Evolutionary conservation across 805 yeast species (phyloP), one percentile per base, ranked within the genome.

Genomic region (Scheffersomyces spartinae): DNA sequence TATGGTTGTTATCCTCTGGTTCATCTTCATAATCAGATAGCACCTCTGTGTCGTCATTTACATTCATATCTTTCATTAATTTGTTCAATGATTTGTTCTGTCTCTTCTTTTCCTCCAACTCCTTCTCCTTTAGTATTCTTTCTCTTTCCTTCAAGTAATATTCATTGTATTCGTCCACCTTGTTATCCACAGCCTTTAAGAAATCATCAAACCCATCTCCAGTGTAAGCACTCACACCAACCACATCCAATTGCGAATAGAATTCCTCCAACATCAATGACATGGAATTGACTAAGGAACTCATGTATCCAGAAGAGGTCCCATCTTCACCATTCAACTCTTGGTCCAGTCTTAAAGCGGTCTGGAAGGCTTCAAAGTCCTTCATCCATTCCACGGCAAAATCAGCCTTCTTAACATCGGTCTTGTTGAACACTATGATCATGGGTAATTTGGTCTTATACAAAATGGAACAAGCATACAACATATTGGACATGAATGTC

Each of bases 321-420:
- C 59, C 61, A 13, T 67, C 70, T 26, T 67, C 73, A 18, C 74
- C 78, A 36, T 71, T 77, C 25, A 69, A 52, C 24, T 80, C 85
- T 32, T 74, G 73, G 46, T 78, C 79, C 17, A 64, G 61, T 35
- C 65, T 64, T 29, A 88, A 57, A 2, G 94, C 94, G 13, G 53
- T 57, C 51, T 88, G 97, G 61, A 91, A 91, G 9, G 73, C 64
- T 50, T 88, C 96, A 50, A 91, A 91, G 54, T 91, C 98, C 2
- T 77, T 71, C 96, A 91, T 84, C 99, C 99, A 91, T 38, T 83
- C 93, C 44, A 73, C 75, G 13, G 95, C 96, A 55, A 86, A 85
- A 25, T 70, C 77, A 1, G 93, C 82, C 31, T 78, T 77, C 38
- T 76, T 62, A 4, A 80, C 86, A 55, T 91, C 99, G 2, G 91